Base-by-base conservation (phyloP, 441 rosid genomes). In the Jatropha podagrica region DNA sequence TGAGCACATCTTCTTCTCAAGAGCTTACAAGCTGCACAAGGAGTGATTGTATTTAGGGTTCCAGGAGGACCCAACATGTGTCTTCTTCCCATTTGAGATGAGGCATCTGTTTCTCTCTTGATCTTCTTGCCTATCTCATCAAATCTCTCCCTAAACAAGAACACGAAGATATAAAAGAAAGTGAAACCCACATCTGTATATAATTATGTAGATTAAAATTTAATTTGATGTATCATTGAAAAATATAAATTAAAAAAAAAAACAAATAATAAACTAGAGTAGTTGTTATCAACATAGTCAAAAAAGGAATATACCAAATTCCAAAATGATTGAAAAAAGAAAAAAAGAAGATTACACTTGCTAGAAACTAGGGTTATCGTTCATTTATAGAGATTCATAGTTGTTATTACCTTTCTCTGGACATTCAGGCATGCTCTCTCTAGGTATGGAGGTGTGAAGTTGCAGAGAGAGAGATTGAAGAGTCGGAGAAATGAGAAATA, bases 21-120 rank as follows among this genome's bases (percentile, higher is more conserved):
- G 56, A 92, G 90, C 85, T 94, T 94, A 88, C 98, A 94, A 48
- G 98, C 98, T 65, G 98, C 98, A 77, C 98, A 94, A 61, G 98
- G 98, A 75, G 97, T 92, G 6, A 88, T 86, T 13, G 95, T 95
- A 48, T 95, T 95, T 73, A 94, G 90, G 80, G 89, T 87, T 85
- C 95, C 97, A 4, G 87, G 87, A 84, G 90, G 89, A 78, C 92
- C 85, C 72, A 88, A 71, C 92, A 88, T 91, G 74, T 86, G 92
- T 81, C 95, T 86, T 84, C 93, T 85, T 87, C 94, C 90, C 87
- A 88, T 84, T 17, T 74, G 79, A 76, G 80, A 65, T 77, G 85
- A 76, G 71, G 85, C 92, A 91, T 91, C 94, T 82, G 85, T 76
- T 88, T 94, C 98, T 77, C 98, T 85, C 83, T 90, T 91, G 78